Evolutionary conservation across 2,329 filamentous ascomycete species (phyloP), one percentile per base, ranked within the genome.

Genomic region (Ophiostoma australiae): DNA sequence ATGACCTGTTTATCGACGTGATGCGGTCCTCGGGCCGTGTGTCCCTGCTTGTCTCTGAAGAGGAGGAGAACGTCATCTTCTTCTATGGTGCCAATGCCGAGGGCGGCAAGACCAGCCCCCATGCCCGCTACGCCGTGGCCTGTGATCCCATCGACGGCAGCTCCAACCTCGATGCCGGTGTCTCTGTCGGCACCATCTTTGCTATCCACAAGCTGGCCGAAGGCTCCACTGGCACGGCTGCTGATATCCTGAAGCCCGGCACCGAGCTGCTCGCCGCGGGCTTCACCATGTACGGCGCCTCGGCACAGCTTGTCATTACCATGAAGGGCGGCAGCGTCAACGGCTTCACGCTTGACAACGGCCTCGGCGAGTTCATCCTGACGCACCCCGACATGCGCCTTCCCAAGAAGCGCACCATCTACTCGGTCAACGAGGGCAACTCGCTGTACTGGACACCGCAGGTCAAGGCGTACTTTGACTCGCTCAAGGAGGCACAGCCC

Each of bases 261-360:
- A 94, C 91, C 1, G 94, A 97, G 81, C 88, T 98, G 75, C 87
- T 98, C 27, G 94, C 95, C 48, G 90, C 92, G 31, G 95, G 95
- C n/a, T 99, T 99, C 86, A 99, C 95, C 81, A 99, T 99, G 95
- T 99, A 99, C 82, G 95, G 95, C 78, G 95, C 95, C 76, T 97
- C 94, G 3, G 90, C 95, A 4, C 94, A 98, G 84, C 86, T 99
- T 66, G 95, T 99, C 77, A 91, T 99, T 79, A 99, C 95, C 76
- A 97, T 98, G 93, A 92, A 91, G 82, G 92, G 90, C 75, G 92
- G 94, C 74, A 87, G 83, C 73, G 95, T 99, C 81, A 97, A 98
- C 82, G 95, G 95, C 77, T 99, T 99, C 86, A 99, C 95, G 35
- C 89, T 99, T 77, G 95, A 99, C 84, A 96, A 92, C 80, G 92